phyloP scores from a whole-genome alignment of 805 yeast genomes.

The Cyberlindnera maclurae region DNA sequence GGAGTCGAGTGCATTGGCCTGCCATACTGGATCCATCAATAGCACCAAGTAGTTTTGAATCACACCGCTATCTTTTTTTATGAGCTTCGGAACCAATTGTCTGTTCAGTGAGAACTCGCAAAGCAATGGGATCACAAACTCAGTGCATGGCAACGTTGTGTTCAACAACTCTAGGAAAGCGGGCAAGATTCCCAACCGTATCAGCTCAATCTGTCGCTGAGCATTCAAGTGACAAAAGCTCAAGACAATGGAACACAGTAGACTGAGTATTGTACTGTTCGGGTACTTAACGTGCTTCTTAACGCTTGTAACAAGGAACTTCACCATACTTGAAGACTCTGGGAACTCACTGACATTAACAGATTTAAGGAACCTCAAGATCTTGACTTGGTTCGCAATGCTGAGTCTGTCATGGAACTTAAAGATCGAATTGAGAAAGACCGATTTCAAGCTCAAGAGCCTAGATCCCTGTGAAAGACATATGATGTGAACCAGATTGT shows the following conservation, averaged over 20 bases:
- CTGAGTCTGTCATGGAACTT: constrained; percentile 30
- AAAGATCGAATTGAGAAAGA: constrained; percentile 38
- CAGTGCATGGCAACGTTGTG: constrained; percentile 36
- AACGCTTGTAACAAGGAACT: constrained; percentile 29
- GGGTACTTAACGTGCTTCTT: constrained; percentile 1
- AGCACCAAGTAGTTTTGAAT: constrained; percentile 30
- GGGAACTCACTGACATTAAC: constrained; percentile 10
- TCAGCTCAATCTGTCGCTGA: constrained; percentile 31
- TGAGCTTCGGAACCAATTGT: constrained; percentile 23
- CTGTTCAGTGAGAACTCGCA: constrained; percentile 41
- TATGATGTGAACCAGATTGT: constrained; percentile 30
- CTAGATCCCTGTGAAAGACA: constrained; percentile 29
- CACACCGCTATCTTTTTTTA: constrained; percentile 22
- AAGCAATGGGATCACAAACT: constrained; percentile 39
- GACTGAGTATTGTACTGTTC: constrained; percentile 31
- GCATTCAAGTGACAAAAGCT: constrained; percentile 41
- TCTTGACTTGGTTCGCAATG: constrained; percentile 27
- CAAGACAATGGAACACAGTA: constrained; percentile 37
- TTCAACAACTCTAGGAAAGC: constrained; percentile 29
- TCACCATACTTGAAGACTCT: constrained; percentile 27
- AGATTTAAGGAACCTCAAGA: constrained; percentile 31
- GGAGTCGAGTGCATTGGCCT: constrained; percentile 43
- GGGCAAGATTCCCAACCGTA: constrained; percentile 35
- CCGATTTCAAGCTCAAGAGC: constrained; percentile 33
- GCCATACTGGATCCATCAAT: constrained; percentile 44